These are phyloP conservation scores for Claviceps fusiformis DNA, from an alignment of 2,329 filamentous ascomycete species.

Conservation along the genomic window DNA sequence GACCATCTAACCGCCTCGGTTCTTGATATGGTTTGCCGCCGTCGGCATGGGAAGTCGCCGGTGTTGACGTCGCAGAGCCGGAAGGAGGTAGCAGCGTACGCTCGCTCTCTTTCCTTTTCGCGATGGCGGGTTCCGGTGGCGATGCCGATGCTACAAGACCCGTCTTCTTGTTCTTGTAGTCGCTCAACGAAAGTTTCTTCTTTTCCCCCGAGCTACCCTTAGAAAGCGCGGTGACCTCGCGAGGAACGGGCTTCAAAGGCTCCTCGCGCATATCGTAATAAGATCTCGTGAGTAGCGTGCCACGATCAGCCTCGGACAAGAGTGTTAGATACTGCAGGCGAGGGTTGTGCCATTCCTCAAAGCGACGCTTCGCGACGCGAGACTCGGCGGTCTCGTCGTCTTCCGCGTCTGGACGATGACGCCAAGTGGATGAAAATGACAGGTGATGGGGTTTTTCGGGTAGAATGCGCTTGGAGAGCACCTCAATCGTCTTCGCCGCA, in stretches of 20 bases:
- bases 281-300: conserved; percentile 40
- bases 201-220: conserved; percentile 30
- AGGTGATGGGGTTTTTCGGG: conserved; percentile 41
- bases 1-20: conserved; percentile 6
- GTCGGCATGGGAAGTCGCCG: conserved; percentile 1
- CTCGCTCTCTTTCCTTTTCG: conserved; percentile 19
- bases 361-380: conserved; percentile 13
- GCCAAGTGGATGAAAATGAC: conserved; percentile 32
- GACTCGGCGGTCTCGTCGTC: conserved; percentile 16
- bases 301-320: conserved; percentile 43
- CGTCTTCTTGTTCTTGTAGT: conserved; percentile 43
- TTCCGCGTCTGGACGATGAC: conserved; percentile 30
- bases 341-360: conserved; percentile 35
- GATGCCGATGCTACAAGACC: conserved; percentile 19
- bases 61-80: conserved; percentile 6
- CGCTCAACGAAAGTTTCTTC: conserved; percentile 45
- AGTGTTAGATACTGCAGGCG: conserved; percentile 45
- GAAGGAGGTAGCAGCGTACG: conserved; percentile 14
- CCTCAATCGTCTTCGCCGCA: conserved; percentile 42
- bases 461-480: conserved; percentile 36
- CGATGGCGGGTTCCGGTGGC: conserved; percentile 20
- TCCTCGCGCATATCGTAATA: conserved; percentile 45
- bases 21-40: conserved; percentile 2
- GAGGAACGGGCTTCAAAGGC: conserved; percentile 24
- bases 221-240: conserved; percentile 25